These are phyloP conservation scores for Rhodotorula kratochvilovae DNA, from an alignment of 768 basidiomycete genomes.

Conservation along the genomic window DNA sequence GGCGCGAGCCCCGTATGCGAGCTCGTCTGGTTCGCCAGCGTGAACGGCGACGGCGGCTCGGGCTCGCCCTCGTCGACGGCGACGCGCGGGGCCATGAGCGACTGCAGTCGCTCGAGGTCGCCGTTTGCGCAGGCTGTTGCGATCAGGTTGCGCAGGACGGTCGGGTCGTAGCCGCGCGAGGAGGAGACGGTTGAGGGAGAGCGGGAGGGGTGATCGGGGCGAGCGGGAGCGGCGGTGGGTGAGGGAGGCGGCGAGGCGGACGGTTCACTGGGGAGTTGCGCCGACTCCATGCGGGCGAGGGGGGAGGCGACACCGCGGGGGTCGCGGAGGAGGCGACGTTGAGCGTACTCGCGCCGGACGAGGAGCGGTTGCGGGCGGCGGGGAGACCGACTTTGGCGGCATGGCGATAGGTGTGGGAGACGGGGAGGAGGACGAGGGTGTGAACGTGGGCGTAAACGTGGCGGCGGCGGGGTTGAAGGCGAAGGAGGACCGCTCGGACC, in stretches of 20 bases:
- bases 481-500: not conserved
- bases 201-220: not conserved
- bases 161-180: conserved; percentile 5
- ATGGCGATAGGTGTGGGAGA: not conserved
- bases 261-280: not conserved
- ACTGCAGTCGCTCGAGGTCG: conserved; percentile 16
- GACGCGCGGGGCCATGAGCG: not conserved
- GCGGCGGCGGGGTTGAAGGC: not conserved
- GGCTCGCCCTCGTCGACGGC: not conserved
- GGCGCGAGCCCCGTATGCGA: conserved; percentile 67
- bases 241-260: not conserved
- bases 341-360: not conserved
- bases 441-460: not conserved
- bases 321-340: conserved; percentile 9
- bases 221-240: not conserved
- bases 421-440: not conserved
- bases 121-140: not conserved
- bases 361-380: not conserved
- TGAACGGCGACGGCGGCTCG: conserved; percentile 2
- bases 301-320: conserved; percentile 4
- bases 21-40: conserved; percentile 32
- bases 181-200: not conserved
- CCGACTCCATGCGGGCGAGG: not conserved
- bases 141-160: conserved; percentile 14
- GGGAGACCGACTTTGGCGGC: not conserved